Base-by-base conservation (phyloP, 2,329 filamentous ascomycete genomes). In the Teratosphaeria gauchensis region DNA sequence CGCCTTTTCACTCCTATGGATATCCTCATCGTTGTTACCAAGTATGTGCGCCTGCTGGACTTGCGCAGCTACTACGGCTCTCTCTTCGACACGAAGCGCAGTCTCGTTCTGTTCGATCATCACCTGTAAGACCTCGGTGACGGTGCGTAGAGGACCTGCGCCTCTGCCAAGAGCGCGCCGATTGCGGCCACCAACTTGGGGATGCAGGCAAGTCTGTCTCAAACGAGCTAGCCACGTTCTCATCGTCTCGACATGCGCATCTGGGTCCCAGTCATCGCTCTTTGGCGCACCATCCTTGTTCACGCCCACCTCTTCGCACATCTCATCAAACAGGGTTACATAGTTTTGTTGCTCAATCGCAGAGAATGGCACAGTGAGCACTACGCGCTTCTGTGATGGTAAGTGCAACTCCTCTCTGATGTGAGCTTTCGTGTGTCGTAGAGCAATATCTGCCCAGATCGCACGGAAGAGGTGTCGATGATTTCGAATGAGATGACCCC, bases 281-380 rank as follows among this genome's bases (percentile, higher is more conserved):
- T 83, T 61, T 0, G 90, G 89, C 2, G 75, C 76, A 0, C 92
- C 92, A 30, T 83, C 76, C 0, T 76, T 66, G 64, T 84, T 80
- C 6, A 97, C 72, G 1, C 83, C 85, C 62, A 86, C 88, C 1
- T 83, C 83, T 31, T 85, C 79, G 56, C 85, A 85, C 83, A 96
- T 90, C 61, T 89, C 79, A 54, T 84, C 81, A 69, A 92, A 91
- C 1, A 95, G 73, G 6, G 85, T 83, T 51, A 82, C 80, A 68
- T 97, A 97, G 68, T 95, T 85, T 68, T 96, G 90, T 69, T 96
- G 89, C 70, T 97, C 94, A 11, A 97, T 83, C 0, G 89, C 84
- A 0, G 88, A 94, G 68, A 97, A 95, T 0, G 94, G 90, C 71
- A 96, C 85, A 1, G 88, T 94, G 59, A 97, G 89, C 11, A 95